These are phyloP conservation scores for Castanea mollissima DNA, from an alignment of 306 rosid species.

Conservation along the genomic window DNA sequence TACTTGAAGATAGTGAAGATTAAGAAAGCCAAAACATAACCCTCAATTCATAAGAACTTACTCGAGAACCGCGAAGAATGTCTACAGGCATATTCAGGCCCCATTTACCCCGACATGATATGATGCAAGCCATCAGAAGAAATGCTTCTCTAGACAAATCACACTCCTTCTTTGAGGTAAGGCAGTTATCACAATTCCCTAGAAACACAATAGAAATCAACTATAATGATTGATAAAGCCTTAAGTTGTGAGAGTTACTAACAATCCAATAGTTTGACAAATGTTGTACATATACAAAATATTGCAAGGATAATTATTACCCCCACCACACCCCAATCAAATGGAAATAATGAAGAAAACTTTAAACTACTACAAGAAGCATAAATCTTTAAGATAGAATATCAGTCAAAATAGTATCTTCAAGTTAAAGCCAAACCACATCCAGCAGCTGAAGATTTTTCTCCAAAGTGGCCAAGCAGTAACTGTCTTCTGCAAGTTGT, in stretches of 20 bases:
- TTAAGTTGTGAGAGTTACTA: background rate
- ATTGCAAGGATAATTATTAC: background rate
- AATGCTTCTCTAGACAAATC: slow-evolving; percentile 84
- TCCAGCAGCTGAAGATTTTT: slow-evolving; percentile 52
- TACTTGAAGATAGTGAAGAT: background rate
- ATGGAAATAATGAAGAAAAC: background rate
- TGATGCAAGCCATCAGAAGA: slow-evolving; percentile 88
- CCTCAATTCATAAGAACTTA: slow-evolving; percentile 42
- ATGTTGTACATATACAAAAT: background rate
- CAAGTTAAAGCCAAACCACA: slow-evolving; percentile 61
- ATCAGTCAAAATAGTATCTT: slow-evolving; percentile 22
- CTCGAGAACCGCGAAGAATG: slow-evolving; percentile 86
- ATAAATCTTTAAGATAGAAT: background rate
- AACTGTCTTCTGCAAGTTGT: slow-evolving; percentile 82
- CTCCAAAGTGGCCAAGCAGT: slow-evolving; percentile 83
- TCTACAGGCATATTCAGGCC: slow-evolving; percentile 87
- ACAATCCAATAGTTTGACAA: background rate
- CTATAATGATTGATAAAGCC: background rate
- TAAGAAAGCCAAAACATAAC: slow-evolving; percentile 6
- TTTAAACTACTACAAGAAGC: background rate
- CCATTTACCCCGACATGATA: slow-evolving; percentile 65
- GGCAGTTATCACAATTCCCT: slow-evolving; percentile 92
- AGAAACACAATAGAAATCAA: slow-evolving; percentile 29
- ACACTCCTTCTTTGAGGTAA: slow-evolving; percentile 52
- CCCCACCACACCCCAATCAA: background rate